A percentile compares a stretch with the other conserved stretches of the same genome.
These are phyloP conservation scores for Kodamaea neixiangensis DNA, from an alignment of 805 yeast species.

Conservation along the genomic window DNA sequence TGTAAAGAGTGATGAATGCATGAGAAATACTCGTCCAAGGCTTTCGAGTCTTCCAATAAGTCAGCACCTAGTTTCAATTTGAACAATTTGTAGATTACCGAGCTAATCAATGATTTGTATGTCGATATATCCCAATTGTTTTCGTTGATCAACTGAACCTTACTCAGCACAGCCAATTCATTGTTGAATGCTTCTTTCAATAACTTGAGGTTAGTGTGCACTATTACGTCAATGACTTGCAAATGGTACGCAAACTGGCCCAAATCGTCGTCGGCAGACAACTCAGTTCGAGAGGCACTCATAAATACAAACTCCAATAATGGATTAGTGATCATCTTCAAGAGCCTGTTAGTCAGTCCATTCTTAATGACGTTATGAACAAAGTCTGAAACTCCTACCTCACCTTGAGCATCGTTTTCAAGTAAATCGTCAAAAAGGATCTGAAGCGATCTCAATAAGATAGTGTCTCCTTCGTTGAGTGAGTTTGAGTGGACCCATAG, in stretches of 20 bases:
- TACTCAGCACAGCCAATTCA: conserved; percentile 57
- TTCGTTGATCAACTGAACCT: conserved; percentile 40
- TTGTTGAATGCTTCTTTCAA: conserved; percentile 52
- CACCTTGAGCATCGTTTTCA: conserved; percentile 43
- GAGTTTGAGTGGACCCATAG: conserved; percentile 72
- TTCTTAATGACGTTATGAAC: conserved; percentile 42
- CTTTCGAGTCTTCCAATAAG: conserved; percentile 19
- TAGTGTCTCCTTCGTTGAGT: conserved; percentile 48
- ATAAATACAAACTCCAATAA: conserved; percentile 45
- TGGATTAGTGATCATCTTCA: conserved; percentile 59
- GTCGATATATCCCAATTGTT: conserved; percentile 57
- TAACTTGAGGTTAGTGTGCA: conserved; percentile 45
- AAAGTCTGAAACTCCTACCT: conserved; percentile 51
- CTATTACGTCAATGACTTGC: conserved; percentile 51
- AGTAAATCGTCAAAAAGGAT: conserved; percentile 65
- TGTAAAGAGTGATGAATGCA: conserved; percentile 44
- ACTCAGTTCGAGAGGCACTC: conserved; percentile 22
- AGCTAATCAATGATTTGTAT: conserved; percentile 57
- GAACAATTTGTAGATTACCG: conserved; percentile 50
- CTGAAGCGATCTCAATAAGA: conserved; percentile 64
- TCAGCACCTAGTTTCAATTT: conserved; percentile 22
- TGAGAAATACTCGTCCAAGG: conserved; percentile 21
- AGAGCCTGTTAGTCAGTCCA: conserved; percentile 62
- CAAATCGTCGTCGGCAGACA: conserved; percentile 57
- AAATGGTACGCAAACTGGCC: conserved; percentile 64